A percentile compares a stretch with the other conserved stretches of the same genome.
Conservation (phyloP, 192 early-diverging fungal genomes). For the Coemansia sp. region DNA sequence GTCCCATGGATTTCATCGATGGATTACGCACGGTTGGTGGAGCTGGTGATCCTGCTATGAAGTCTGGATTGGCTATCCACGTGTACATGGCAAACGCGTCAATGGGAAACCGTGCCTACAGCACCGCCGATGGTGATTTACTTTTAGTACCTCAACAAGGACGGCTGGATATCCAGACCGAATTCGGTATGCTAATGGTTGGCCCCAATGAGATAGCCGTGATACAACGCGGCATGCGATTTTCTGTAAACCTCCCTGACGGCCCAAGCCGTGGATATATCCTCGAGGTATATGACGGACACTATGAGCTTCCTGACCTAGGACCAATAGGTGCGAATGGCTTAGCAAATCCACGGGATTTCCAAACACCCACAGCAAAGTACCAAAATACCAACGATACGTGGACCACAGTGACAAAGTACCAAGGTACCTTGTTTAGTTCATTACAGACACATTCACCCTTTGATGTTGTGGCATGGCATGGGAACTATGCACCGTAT, state of each 20-base stretch:
- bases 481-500: conserved; percentile 96
- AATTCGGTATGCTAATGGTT: conserved; percentile 80
- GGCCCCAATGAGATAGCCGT: conserved; percentile 89
- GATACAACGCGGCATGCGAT: conserved; percentile 90
- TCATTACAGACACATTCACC: conserved; percentile 76
- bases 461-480: conserved; percentile 97
- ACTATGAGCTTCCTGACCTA: conserved; percentile 93
- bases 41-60: conserved; percentile 73
- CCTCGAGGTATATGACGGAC: conserved; percentile 81
- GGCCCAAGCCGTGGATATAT: conserved; percentile 87
- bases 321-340: conserved; percentile 97
- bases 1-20: conserved; percentile 76
- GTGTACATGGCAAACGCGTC: conserved; percentile 72
- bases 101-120: conserved; percentile 79
- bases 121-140: conserved; percentile 90
- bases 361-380: conserved; percentile 78
- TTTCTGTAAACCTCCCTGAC: conserved; percentile 71
- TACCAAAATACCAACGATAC: conserved; percentile 61
- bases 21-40: conserved; percentile 84
- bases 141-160: conserved; percentile 93
- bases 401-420: conserved; percentile 80
- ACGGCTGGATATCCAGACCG: conserved; percentile 82
- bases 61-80: conserved; percentile 80
- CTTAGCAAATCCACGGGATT: conserved; percentile 92
- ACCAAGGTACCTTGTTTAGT: conserved; percentile 73